Percentiles rank a stretch among this genome's conserved stretches.
phyloP scores from a whole-genome alignment of 2,329 filamentous ascomycete species.

The Cytospora piceicola region DNA sequence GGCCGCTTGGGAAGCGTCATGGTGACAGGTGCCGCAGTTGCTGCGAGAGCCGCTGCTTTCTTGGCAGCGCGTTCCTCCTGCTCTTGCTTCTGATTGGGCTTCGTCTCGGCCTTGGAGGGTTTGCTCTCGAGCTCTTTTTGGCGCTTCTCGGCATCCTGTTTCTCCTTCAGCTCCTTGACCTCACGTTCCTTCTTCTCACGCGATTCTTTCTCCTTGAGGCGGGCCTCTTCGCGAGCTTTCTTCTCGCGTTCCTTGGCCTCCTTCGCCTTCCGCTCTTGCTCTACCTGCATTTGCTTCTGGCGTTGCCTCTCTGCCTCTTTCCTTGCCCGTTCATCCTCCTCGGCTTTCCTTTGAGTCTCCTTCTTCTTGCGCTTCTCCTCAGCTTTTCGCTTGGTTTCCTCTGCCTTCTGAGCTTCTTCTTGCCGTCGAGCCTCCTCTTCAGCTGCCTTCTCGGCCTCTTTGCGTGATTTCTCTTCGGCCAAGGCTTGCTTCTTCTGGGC shows the following conservation, averaged over 20 bases:
- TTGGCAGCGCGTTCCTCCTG: conserved; percentile 49
- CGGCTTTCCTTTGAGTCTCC: conserved; percentile 86
- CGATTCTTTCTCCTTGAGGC: conserved; percentile 76
- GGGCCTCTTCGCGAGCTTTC: conserved; percentile 81
- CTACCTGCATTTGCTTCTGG: conserved; percentile 82
- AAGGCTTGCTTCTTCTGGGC: conserved; percentile 83
- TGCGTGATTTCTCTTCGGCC: conserved; percentile 87
- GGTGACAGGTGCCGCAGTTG: conserved; percentile 36
- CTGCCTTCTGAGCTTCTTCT: conserved; percentile 75
- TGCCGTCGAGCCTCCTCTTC: conserved; percentile 79
- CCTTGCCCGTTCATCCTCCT: conserved; percentile 82
- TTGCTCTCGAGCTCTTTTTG: conserved; percentile 59
- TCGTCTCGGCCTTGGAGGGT: conserved; percentile 45
- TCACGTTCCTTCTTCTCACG: conserved; percentile 66
- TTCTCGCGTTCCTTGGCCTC: conserved; percentile 82
- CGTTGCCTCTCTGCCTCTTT: conserved; percentile 86
- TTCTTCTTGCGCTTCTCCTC: conserved; percentile 92
- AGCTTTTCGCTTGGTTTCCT: conserved; percentile 79
- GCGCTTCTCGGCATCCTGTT: conserved; percentile 61
- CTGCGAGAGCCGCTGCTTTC: conserved; percentile 45
- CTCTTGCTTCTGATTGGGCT: conserved; percentile 48
- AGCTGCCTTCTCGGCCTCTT: conserved; percentile 85
- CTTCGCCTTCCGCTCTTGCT: conserved; percentile 80
- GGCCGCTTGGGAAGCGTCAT: conserved; percentile 47
- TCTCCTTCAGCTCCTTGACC: conserved; percentile 56